Conservation (phyloP, 75 land plant genomes). For the Selaginella tamariscina region DNA sequence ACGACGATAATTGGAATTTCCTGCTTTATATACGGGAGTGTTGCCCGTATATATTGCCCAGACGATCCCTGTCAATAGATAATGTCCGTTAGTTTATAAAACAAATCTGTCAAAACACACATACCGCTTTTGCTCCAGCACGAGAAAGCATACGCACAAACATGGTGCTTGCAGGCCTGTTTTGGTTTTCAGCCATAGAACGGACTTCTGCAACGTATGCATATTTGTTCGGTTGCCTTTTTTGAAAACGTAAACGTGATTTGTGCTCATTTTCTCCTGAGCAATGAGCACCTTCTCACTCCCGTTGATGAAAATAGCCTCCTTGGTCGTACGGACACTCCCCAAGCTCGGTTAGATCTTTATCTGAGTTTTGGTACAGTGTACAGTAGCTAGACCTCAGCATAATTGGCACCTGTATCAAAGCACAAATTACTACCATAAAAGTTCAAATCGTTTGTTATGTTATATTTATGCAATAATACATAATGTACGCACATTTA, state of each 20-base stretch:
- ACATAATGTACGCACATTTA: no score
- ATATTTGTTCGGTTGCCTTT: constrained; percentile 96
- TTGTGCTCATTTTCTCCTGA: constrained; percentile 99
- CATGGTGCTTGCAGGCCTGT: constrained; percentile 95
- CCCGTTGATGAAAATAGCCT: constrained; percentile 97
- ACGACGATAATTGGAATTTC: constrained; percentile 95
- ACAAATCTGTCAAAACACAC: no score
- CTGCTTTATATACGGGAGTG: constrained; percentile 80
- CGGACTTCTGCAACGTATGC: constrained; percentile 97
- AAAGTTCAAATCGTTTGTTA: no score
- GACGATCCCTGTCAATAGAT: constrained; percentile 73
- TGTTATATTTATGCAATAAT: no score
- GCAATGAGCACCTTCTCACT: constrained; percentile 99
- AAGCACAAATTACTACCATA: no score
- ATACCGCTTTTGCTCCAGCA: constrained; percentile 88
- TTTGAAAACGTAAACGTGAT: constrained; percentile 98
- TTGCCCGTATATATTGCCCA: constrained; percentile 95
- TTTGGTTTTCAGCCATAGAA: constrained; percentile 96
- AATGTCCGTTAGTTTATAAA: background rate
- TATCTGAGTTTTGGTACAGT: constrained; percentile 73
- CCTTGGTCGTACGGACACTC: constrained; percentile 99
- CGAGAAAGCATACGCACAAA: constrained; percentile 98
- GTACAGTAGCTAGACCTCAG: constrained; percentile 94
- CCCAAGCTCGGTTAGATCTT: constrained; percentile 94
- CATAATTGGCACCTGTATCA: constrained; percentile 84